Base-by-base conservation (phyloP, 2,329 filamentous ascomycete genomes). In the Colletotrichum sp. region DNA sequence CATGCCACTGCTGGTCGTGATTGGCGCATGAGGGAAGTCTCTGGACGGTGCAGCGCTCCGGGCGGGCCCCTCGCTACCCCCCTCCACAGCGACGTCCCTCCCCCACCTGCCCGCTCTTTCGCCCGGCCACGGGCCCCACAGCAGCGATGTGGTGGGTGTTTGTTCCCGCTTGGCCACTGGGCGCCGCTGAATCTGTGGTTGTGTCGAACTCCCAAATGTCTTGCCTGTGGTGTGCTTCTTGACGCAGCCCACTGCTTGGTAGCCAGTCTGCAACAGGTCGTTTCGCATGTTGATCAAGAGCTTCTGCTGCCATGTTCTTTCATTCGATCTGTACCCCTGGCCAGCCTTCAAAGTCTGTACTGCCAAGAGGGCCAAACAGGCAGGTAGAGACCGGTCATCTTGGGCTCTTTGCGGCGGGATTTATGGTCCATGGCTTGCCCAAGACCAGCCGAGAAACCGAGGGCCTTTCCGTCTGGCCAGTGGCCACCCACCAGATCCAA, bases 61-160 rank as follows among this genome's bases (percentile, higher is more conserved):
- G 68, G 68, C 36, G 36, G 72, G 36, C 52, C 68, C 55, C 55
- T 66, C 67, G 11, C 22, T 62, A 25, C 27, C 39, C 44, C 44
- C n/a, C n/a, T 52, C 44, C 44, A 52, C n/a, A 52, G n/a, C 44
- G 44, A 52, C 63, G 22, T 27, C 57, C 59, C 34, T 65, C 59
- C 59, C 59, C 70, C 70, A 69, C 70, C 70, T 67, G 29, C 70
- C 73, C 70, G 64, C 64, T 76, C 69, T 73, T 73, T 66, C 49
- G 44, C 64, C 70, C 70, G 63, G 44, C 63, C 70, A 73, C 55
- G 57, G 59, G 70, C 73, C 73, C 70, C 73, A 59, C 73, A 75
- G 34, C 29, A 36, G 44, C 44, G n/a, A 69, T 30, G 32, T 62
- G 32, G 55, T 75, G 72, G 72, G 29, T 69, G 32, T 39, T 69